These are phyloP conservation scores for Pseudogymnoascus sp. DNA, from an alignment of 2,329 filamentous ascomycete species.

Conservation along the genomic window DNA sequence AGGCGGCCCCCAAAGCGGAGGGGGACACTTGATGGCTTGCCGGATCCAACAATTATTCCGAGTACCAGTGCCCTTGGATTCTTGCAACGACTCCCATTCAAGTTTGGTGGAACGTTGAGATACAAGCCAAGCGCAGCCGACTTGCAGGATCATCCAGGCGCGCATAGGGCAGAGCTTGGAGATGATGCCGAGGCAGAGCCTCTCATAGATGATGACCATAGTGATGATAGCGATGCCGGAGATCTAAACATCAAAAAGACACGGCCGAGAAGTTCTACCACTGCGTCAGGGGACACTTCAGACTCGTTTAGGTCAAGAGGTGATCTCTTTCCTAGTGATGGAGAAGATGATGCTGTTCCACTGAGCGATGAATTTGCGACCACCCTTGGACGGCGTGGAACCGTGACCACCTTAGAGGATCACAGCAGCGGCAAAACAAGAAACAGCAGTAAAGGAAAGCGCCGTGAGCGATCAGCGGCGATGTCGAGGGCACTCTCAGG, in stretches of 20 bases:
- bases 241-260: slow-evolving; percentile 23
- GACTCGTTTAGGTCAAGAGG: slow-evolving; percentile 83
- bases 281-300: slow-evolving; percentile 70
- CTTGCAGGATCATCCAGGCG: slow-evolving; percentile 75
- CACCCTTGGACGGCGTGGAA: slow-evolving; percentile 65
- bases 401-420: slow-evolving; percentile 53
- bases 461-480: slow-evolving; percentile 31
- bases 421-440: slow-evolving; percentile 59
- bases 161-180: slow-evolving; percentile 33
- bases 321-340: slow-evolving; percentile 84
- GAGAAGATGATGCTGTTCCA: slow-evolving; percentile 81
- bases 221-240: slow-evolving; percentile 28
- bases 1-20: slow-evolving; percentile 50
- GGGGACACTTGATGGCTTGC: slow-evolving; percentile 42
- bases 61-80: slow-evolving; percentile 82
- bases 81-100: slow-evolving; percentile 74
- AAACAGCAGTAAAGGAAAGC: slow-evolving; percentile 51
- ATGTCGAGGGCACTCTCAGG: slow-evolving; percentile 50
- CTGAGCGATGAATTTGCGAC: slow-evolving; percentile 89
- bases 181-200: slow-evolving; percentile 57
- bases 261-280: slow-evolving; percentile 68
- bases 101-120: slow-evolving; percentile 69
- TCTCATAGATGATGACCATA: slow-evolving; percentile 57
- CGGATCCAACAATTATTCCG: slow-evolving; percentile 82
- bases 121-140: slow-evolving; percentile 90